Evolutionary conservation across 371 early-diverging fungal species (phyloP).

Genomic region (Haplosporangium sp.): DNA sequence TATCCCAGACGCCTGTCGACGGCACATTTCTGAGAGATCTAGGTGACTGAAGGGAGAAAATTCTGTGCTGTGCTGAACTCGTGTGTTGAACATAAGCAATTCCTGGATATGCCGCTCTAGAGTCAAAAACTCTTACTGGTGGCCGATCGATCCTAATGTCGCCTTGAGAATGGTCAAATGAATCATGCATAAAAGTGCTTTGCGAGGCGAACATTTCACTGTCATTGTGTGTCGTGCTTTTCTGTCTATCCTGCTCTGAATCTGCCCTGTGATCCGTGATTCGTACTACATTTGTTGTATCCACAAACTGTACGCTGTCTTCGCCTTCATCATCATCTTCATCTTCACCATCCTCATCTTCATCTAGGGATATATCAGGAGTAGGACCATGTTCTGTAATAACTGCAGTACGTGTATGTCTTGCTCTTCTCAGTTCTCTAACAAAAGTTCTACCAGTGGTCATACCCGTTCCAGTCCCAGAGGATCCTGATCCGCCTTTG

Average conservation of each 20-base stretch:
- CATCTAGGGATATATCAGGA: constrained; percentile 34
- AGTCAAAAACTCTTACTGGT: constrained; percentile 12
- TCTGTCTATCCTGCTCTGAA: not conserved
- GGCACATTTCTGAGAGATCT: constrained; percentile 19
- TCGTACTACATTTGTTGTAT: not conserved
- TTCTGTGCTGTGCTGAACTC: constrained; percentile 9
- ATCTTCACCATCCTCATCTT: constrained; percentile 35
- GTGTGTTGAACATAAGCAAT: constrained; percentile 33
- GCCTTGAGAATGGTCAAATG: not conserved
- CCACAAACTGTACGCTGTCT: not conserved
- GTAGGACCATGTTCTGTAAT: constrained; percentile 38
- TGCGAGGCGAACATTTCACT: not conserved
- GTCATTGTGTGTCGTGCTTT: not conserved
- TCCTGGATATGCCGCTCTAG: constrained; percentile 31
- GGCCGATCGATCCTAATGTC: constrained; percentile 29
- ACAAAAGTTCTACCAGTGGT: constrained; percentile 47
- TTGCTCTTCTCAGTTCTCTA: constrained; percentile 32
- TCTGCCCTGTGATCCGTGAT: not conserved
- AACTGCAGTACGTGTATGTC: constrained; percentile 31
- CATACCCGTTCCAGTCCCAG: constrained; percentile 39
- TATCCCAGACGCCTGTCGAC: constrained; percentile 23
- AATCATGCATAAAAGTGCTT: not conserved
- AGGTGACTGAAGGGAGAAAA: constrained; percentile 13
- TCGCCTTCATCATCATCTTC: constrained; percentile 19
- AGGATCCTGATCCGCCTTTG: constrained; percentile 31